Conservation (phyloP, 768 basidiomycete species). For the Phaeotremella fagi region DNA sequence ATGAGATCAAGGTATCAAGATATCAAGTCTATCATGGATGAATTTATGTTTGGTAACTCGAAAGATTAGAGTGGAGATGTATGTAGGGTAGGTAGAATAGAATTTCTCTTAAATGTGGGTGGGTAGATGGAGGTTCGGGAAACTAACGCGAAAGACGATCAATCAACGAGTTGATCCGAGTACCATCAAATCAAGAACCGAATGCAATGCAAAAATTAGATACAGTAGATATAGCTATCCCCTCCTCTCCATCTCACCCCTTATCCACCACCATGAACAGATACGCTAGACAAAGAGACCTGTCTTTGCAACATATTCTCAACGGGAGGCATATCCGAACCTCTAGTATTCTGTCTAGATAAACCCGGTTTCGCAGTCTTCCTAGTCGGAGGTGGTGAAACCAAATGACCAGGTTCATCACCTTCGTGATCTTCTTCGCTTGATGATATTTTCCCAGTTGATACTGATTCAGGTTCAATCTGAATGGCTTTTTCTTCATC, state of each 20-base stretch:
- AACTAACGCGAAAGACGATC: too few species aligned
- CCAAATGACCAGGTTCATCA: conserved; percentile 4
- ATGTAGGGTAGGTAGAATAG: too few species aligned
- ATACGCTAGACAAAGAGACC: conserved; percentile 23
- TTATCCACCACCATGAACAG: conserved; percentile 40
- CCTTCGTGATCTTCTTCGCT: conserved; percentile 1
- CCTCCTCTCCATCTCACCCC: too few species aligned
- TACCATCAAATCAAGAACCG: not conserved
- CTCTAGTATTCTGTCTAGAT: conserved; percentile 3
- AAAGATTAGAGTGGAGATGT: too few species aligned
- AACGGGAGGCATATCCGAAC: conserved; percentile 28
- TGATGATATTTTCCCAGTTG: not conserved
- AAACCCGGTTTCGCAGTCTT: not conserved
- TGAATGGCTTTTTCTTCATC: conserved; percentile 13
- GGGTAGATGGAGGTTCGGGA: too few species aligned
- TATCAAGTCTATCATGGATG: too few species aligned
- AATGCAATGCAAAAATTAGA: not conserved
- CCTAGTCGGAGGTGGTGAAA: not conserved
- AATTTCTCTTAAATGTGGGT: too few species aligned
- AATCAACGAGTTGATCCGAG: not conserved
- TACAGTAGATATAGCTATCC: not conserved
- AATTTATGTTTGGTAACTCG: too few species aligned
- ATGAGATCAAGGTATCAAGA: too few species aligned
- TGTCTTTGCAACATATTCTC: conserved; percentile 30
- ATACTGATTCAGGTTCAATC: not conserved